Conservation (phyloP, 495 filamentous ascomycete species). For the Cercophora scortea region DNA sequence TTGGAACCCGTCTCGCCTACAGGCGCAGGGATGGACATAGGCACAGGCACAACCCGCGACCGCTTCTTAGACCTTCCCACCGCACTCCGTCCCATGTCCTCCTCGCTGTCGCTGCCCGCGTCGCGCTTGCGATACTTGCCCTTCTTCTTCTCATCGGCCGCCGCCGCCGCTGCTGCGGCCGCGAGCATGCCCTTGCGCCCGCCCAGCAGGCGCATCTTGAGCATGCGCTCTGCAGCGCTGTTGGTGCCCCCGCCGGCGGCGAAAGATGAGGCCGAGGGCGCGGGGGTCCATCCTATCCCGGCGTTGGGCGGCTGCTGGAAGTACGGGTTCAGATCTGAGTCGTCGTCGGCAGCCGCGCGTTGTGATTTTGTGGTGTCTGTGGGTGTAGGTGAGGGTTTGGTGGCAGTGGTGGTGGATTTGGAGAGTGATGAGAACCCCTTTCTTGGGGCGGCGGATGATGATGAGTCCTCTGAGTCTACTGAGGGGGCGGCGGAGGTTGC, state of each 20-base stretch:
- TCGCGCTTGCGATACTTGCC: constrained; percentile 11
- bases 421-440: constrained; percentile 13
- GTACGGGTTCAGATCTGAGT: constrained; percentile 19
- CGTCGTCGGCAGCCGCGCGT: neutral
- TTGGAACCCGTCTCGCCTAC: neutral
- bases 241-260: neutral
- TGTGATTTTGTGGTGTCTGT: constrained; percentile 2
- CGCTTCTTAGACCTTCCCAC: constrained; percentile 38
- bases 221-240: constrained; percentile 10
- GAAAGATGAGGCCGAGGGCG: neutral
- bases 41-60: neutral
- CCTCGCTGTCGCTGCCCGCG: constrained; percentile 44
- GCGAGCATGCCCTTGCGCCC: constrained; percentile 8
- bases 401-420: neutral
- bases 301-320: constrained; percentile 26
- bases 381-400: neutral
- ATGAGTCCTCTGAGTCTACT: neutral
- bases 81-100: constrained; percentile 54
- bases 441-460: neutral
- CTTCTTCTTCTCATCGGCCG: constrained; percentile 1
- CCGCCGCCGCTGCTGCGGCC: neutral
- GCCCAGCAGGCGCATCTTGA: constrained; percentile 26
- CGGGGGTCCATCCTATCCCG: constrained; percentile 22
- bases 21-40: neutral
- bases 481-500: constrained; percentile 4